Evolutionary conservation across 257 asterid species (phyloP).

Genomic region (Primulina huaijiensis): DNA sequence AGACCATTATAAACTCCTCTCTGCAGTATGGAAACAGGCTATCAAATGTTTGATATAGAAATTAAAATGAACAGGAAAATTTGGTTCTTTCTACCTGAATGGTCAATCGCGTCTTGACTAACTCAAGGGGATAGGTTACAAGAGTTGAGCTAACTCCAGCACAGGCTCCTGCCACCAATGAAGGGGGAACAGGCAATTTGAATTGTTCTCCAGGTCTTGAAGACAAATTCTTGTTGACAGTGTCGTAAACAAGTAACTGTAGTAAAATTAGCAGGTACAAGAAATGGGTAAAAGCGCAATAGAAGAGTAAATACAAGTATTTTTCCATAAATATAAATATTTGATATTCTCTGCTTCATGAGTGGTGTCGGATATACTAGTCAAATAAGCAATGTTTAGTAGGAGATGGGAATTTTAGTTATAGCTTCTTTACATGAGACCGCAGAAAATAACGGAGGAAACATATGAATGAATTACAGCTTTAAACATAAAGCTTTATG

Average conservation of each 20-base stretch:
- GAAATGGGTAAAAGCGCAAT: background rate
- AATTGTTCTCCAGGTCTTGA: conserved; percentile 48
- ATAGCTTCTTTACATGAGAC: background rate
- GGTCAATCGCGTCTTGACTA: conserved; percentile 54
- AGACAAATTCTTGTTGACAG: conserved; percentile 44
- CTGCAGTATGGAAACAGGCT: conserved; percentile 24
- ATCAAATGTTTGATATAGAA: background rate
- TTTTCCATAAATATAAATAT: background rate
- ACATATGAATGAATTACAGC: background rate
- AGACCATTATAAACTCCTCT: conserved; percentile 47
- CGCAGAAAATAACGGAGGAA: background rate
- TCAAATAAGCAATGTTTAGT: background rate
- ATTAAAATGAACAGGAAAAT: background rate
- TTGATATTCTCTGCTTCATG: background rate
- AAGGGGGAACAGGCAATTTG: conserved; percentile 36
- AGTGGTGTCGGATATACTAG: background rate
- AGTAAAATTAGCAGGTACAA: background rate
- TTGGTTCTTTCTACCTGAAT: conserved; percentile 37
- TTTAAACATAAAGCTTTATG: background rate
- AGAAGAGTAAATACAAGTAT: background rate
- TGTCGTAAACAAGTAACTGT: conserved; percentile 56
- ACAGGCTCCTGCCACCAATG: conserved; percentile 45
- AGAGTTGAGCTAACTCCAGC: conserved; percentile 53
- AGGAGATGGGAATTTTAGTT: background rate
- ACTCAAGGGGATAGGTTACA: conserved; percentile 53